Evolutionary conservation across 2,329 filamentous ascomycete species (phyloP).

Genomic region (Diplodia corticola): DNA sequence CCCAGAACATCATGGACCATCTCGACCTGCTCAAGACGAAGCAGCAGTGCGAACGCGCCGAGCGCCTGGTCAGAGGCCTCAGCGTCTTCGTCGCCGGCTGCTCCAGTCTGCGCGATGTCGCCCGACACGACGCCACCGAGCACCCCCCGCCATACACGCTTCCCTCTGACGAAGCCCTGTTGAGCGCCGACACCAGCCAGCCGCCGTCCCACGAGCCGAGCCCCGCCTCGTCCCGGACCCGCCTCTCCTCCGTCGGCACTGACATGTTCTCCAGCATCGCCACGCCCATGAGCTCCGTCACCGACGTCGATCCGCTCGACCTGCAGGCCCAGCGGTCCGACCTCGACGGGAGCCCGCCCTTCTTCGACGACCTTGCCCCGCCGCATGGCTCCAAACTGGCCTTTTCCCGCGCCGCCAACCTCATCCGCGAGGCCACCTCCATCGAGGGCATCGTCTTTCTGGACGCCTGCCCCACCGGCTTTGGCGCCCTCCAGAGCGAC

Average conservation of each 20-base stretch:
- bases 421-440: conserved; percentile 35
- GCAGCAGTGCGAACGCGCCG: conserved; percentile 29
- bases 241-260: too few species aligned
- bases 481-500: background rate
- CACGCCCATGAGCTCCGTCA: background rate
- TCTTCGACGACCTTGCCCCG: background rate
- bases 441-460: conserved; percentile 38
- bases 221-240: background rate
- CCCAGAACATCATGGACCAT: conserved; percentile 29
- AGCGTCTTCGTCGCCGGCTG: conserved; percentile 29
- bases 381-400: conserved; percentile 32
- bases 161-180: background rate
- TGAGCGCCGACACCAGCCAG: background rate
- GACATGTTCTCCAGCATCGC: background rate
- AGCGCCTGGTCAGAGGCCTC: conserved; percentile 35
- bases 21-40: conserved; percentile 27
- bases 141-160: background rate
- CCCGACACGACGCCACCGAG: background rate
- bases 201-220: background rate
- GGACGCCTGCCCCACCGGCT: conserved; percentile 33
- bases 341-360: background rate
- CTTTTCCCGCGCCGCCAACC: conserved; percentile 37
- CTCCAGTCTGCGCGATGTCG: background rate
- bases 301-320: background rate
- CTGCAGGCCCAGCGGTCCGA: too few species aligned